Percentiles rank a stretch among this genome's conserved stretches.
These are phyloP conservation scores for Nidularia pulvinata DNA, from an alignment of 768 basidiomycete genomes.

Conservation along the genomic window DNA sequence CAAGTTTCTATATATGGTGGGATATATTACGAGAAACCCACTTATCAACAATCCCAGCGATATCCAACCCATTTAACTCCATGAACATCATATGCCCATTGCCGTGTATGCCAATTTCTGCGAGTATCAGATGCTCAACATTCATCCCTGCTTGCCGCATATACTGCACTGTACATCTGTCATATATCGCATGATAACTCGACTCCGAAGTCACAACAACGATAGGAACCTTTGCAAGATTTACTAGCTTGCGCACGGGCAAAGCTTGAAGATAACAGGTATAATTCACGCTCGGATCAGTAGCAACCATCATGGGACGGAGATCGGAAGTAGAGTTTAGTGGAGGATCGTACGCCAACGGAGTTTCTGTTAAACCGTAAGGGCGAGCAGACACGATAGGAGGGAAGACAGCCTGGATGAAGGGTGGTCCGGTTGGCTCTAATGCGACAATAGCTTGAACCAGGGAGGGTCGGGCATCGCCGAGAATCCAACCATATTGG, in stretches of 20 bases:
- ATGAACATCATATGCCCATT: slow-evolving; percentile 61
- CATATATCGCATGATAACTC: slow-evolving; percentile 50
- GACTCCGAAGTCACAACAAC: slow-evolving; percentile 48
- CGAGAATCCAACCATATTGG: slow-evolving; percentile 46
- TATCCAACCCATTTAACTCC: slow-evolving; percentile 45
- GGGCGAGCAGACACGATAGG: slow-evolving; percentile 33
- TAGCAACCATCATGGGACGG: slow-evolving; percentile 17
- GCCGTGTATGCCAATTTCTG: slow-evolving; percentile 43
- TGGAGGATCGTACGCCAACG: slow-evolving; percentile 40
- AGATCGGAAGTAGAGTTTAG: slow-evolving; percentile 36
- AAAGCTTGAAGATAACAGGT: slow-evolving; percentile 39
- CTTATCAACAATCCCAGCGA: slow-evolving; percentile 34
- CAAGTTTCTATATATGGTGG: no score
- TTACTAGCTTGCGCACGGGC: slow-evolving; percentile 37
- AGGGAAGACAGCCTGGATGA: slow-evolving; percentile 36
- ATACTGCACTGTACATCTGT: slow-evolving; percentile 40
- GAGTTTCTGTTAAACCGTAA: slow-evolving; percentile 48
- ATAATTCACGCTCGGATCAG: slow-evolving; percentile 17
- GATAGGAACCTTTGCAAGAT: slow-evolving; percentile 41
- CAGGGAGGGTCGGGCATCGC: slow-evolving; percentile 38
- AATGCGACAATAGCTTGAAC: slow-evolving; percentile 48
- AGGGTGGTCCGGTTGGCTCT: slow-evolving; percentile 52
- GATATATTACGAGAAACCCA: background rate
- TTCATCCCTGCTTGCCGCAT: slow-evolving; percentile 43
- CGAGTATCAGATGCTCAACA: slow-evolving; percentile 37